Evolutionary conservation across 768 basidiomycete species (phyloP), one percentile per base, ranked within the genome.

Genomic region (Pulveroboletus ravenelii): DNA sequence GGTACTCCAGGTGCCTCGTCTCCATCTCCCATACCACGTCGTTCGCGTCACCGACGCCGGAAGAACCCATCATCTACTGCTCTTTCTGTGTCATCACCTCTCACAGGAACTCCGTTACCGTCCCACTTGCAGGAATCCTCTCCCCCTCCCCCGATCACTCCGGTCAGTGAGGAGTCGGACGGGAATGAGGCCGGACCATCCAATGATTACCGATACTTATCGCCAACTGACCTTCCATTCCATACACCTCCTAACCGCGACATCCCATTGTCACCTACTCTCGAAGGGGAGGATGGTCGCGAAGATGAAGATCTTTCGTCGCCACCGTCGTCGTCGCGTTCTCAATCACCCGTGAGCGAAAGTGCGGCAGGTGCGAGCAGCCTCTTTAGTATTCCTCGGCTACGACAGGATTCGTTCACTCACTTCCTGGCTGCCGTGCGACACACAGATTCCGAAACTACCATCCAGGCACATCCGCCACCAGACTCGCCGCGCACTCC

Each of bases 401-500:
- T 78, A 71, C 79, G 78, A 53, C 78, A 70, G 66, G 77, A 72
- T 64, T 80, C 81, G 64, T 75, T 84, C 78, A 82, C 83, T 80
- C 80, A 82, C 73, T 74, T 81, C 74, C 65, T 67, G 66, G 79
- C 78, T 63, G 70, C 66, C 55, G 66, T 78, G 67, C 74, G 81
- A 77, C 75, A 74, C 70, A 71, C 81, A 81, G 82, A 80, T 71
- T 68, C 84, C 64, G 84, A 85, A 62, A 67, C 84, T 59, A 73
- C 80, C 52, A 79, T 87, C 57, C 84, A 84, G 65, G 78, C 86
- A 54, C 87, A 85, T 71, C 82, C 80, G 29, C 84, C 84, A 54
- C 87, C 87, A 60, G 89, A 91, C 68, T 89, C 88, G 18, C 88
- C 90, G 2, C 72, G 74, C 70, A 82, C 79, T 55, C 84, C 84